Evolutionary conservation across 345 rosid genomes (phyloP).

Genomic region (Jatropha curcas): DNA sequence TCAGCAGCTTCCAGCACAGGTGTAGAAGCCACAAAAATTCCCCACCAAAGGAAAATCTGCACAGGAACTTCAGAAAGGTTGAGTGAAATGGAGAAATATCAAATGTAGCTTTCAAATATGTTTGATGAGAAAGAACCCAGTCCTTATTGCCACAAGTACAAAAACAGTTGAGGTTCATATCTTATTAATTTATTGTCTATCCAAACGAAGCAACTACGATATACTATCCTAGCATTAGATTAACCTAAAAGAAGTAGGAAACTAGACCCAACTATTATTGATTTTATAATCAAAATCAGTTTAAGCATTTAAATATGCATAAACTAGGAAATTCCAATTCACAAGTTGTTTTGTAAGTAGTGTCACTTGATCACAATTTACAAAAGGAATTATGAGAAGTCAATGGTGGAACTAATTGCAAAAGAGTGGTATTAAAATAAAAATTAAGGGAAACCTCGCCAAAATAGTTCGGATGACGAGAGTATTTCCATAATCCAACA

Average conservation of each 20-base stretch:
- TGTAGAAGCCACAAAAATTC: conserved; percentile 68
- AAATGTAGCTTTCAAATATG: neutral
- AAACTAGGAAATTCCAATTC: too few relatives aligned
- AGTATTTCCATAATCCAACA: conserved; percentile 74
- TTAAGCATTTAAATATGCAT: neutral
- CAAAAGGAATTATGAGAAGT: neutral
- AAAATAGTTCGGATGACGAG: conserved; percentile 93
- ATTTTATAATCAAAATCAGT: neutral
- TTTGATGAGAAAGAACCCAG: neutral
- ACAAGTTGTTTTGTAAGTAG: neutral
- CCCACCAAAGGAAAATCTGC: conserved; percentile 95
- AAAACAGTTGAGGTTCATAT: neutral
- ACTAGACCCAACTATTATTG: neutral
- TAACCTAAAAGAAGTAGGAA: neutral
- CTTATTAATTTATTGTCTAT: neutral
- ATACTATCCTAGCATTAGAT: neutral
- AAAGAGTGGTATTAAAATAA: conserved; percentile 1
- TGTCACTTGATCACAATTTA: neutral
- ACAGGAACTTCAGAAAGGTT: conserved; percentile 11
- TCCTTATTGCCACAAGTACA: neutral
- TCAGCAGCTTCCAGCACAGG: conserved; percentile 74
- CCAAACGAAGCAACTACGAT: neutral
- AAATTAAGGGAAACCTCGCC: conserved; percentile 67
- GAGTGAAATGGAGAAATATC: neutral
- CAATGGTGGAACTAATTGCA: neutral